Percentiles rank a stretch among this genome's conserved stretches.
Conservation (phyloP, 192 early-diverging fungal genomes). For the Coemansia sp. region DNA sequence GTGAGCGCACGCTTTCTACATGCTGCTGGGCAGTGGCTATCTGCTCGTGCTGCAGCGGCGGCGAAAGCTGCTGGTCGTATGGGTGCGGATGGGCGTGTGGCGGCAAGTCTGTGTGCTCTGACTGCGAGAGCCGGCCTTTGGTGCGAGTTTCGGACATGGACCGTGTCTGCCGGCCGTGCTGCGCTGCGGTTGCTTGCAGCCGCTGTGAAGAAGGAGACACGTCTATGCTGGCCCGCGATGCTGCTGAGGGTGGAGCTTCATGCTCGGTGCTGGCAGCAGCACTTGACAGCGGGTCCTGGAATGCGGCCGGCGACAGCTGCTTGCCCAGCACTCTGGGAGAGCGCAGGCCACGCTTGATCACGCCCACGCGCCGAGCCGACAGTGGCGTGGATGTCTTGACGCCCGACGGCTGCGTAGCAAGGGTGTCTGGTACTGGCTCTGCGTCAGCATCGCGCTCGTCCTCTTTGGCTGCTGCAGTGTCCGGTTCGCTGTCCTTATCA, state of each 20-base stretch:
- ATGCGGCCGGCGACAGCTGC: constrained; percentile 36
- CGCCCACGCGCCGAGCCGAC: constrained; percentile 40
- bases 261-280: constrained; percentile 22
- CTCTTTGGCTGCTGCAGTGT: background rate
- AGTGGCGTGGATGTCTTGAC: constrained; percentile 16
- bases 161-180: constrained; percentile 35
- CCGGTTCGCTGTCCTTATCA: background rate
- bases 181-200: background rate
- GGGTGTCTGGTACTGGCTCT: background rate
- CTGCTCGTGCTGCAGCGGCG: constrained; percentile 42
- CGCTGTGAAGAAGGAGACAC: constrained; percentile 12
- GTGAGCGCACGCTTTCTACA: constrained; percentile 19
- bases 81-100: constrained; percentile 29
- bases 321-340: constrained; percentile 46
- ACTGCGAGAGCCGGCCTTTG: background rate
- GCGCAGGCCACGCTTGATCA: constrained; percentile 45
- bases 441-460: background rate
- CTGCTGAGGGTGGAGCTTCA: background rate
- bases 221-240: constrained; percentile 32
- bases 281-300: constrained; percentile 47
- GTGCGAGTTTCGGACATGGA: constrained; percentile 39
- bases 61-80: constrained; percentile 52
- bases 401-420: background rate
- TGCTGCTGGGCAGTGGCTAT: constrained; percentile 29
- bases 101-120: constrained; percentile 3